Evolutionary conservation across 768 basidiomycete species (phyloP).

Genomic region (Mycena olivaceomarginata): DNA sequence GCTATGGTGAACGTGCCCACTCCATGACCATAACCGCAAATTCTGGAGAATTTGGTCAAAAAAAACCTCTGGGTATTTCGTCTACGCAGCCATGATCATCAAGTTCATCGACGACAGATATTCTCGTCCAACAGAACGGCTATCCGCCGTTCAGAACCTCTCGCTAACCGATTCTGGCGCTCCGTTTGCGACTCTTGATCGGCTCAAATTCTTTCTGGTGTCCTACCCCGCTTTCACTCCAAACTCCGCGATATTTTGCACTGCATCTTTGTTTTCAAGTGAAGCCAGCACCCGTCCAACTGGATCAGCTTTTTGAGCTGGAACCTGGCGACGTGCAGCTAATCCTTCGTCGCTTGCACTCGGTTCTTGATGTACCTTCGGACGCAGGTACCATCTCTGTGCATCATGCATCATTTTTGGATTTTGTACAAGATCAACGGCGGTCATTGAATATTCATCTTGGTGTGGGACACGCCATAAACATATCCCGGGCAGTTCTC

Average conservation of each 20-base stretch:
- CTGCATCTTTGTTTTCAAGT: not conserved
- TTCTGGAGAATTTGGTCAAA: not conserved
- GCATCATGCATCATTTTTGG: conserved; percentile 6
- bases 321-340: not conserved
- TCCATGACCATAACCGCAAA: conserved; percentile 4
- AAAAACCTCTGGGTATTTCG: conserved; percentile 24
- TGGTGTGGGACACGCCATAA: not conserved
- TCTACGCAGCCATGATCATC: conserved; percentile 20
- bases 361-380: not conserved
- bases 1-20: not conserved
- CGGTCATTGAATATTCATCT: not conserved
- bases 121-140: conserved; percentile 14
- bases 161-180: not conserved
- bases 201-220: too few species aligned
- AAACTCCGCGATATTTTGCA: not conserved
- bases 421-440: not conserved
- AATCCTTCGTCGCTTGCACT: not conserved
- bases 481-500: not conserved
- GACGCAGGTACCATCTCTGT: not conserved
- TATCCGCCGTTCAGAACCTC: not conserved
- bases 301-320: conserved; percentile 9
- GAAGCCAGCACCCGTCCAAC: not conserved
- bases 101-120: conserved; percentile 18
- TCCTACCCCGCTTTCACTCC: not conserved
- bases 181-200: conserved; percentile 8